These are phyloP conservation scores for Endotrypanum monterogeii DNA, from an alignment of 208 protist genomes.

Conservation along the genomic window DNA sequence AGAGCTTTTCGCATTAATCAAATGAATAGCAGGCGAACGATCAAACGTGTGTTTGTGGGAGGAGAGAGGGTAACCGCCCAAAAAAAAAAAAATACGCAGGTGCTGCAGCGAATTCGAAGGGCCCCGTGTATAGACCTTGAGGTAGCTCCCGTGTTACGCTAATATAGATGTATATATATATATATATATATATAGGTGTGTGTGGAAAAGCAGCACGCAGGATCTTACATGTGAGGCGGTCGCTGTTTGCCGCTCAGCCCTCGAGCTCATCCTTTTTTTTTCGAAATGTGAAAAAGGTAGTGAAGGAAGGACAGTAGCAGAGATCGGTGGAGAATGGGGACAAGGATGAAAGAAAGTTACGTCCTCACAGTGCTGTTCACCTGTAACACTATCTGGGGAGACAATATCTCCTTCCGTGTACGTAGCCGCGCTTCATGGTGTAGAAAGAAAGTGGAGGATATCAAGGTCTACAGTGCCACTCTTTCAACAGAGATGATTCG, in stretches of 20 bases:
- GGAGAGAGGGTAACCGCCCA: no score
- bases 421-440: neutral
- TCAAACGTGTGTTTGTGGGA: neutral
- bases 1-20: conserved; percentile 3
- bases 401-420: neutral
- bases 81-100: no score
- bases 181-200: no score
- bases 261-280: neutral
- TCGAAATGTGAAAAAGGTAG: neutral
- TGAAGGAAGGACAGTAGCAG: neutral
- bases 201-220: neutral
- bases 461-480: no score
- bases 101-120: no score
- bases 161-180: no score
- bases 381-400: neutral
- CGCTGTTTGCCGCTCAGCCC: neutral
- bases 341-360: no score
- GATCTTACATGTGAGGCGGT: neutral
- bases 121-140: neutral
- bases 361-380: neutral
- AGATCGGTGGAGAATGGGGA: neutral
- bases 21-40: neutral
- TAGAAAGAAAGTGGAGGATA: neutral
- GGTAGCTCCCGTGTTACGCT: neutral
- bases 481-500: no score